Conservation (phyloP, 2,329 filamentous ascomycete genomes). For the Neurospora sp. region DNA sequence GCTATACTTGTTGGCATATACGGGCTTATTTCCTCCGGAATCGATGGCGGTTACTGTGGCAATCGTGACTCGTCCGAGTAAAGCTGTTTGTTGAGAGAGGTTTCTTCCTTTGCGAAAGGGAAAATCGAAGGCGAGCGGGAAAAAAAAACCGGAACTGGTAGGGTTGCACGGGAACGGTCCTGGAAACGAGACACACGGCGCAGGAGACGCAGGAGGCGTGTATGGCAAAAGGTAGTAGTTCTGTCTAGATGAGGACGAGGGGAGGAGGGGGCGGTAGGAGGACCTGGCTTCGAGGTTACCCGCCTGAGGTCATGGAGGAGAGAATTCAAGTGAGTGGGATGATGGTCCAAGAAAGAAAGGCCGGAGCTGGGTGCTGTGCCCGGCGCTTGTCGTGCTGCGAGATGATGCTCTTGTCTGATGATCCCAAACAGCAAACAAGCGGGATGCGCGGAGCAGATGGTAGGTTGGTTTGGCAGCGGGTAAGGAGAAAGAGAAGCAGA, state of each 20-base stretch:
- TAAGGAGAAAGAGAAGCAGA: conserved; percentile 9
- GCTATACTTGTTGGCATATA: conserved; percentile 10
- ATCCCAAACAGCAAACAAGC: conserved; percentile 3
- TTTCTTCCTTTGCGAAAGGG: conserved; percentile 6
- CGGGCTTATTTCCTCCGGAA: not conserved
- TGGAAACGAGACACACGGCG: conserved; percentile 14
- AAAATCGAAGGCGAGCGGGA: conserved; percentile 15
- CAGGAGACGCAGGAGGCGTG: conserved; percentile 19
- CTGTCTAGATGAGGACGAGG: conserved; percentile 4
- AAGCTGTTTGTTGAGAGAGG: not conserved
- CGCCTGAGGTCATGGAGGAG: conserved; percentile 14
- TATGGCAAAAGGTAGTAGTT: conserved; percentile 3
- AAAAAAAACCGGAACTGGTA: conserved; percentile 11
- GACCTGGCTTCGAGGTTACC: conserved; percentile 10
- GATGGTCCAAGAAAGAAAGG: not conserved
- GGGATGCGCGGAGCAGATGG: conserved; percentile 1
- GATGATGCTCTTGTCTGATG: conserved; percentile 7
- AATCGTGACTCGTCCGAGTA: conserved; percentile 7
- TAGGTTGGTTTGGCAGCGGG: conserved; percentile 5
- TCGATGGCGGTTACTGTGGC: conserved; percentile 1
- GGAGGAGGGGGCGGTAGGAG: conserved; percentile 22
- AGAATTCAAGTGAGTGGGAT: conserved; percentile 11
- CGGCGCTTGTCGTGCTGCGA: conserved; percentile 28
- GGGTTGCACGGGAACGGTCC: conserved; percentile 12
- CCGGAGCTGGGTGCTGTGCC: conserved; percentile 15